Evolutionary conservation across 169 alveolate genomes (phyloP), one percentile per base, ranked within the genome.

Genomic region (Sarcocystis neurona): DNA sequence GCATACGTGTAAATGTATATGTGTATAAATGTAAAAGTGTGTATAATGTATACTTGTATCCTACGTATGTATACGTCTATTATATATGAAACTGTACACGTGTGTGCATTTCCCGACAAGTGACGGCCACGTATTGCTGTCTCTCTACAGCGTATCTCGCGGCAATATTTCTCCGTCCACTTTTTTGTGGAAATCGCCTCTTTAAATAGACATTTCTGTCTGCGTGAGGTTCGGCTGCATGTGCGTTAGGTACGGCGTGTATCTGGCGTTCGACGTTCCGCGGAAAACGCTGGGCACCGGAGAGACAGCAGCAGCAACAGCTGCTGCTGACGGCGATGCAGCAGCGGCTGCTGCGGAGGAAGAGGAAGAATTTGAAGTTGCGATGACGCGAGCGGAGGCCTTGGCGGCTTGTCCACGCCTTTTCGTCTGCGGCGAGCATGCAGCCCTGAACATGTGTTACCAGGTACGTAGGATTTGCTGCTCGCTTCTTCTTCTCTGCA

Each of bases 381-480:
- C 86, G 75, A 92, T 41, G 90, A 84, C 85, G 27, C 90, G 90
- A 47, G 92, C 89, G 47, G 92, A 92, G 23, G 93, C 94, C 30
- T 44, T 86, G 0, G 84, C 77, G 32, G 80, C 66, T 3, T 86
- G 90, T 70, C 23, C 75, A 79, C 34, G 80, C 47, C 94, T 92
- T 5, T 96, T 94, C 88, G 90, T 96, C 77, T 94, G 97, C 91
- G 86, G 95, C 68, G 85, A 92, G 47, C 92, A 97, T 32, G 89
- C 96, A 0, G 97, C 97, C 0, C 85, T 95, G 88, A 98, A 98
- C 93, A 96, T 98, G 98, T 98, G 98, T 23, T 97, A 97, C 95
- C 99, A 98, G 93, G 99, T n/a, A n/a, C n/a, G n/a, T n/a, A n/a
- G n/a, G n/a, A n/a, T n/a, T n/a, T n/a, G n/a, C n/a, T n/a, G n/a